These are phyloP conservation scores for Cyclostephanos tholiformis DNA, from an alignment of 108 stramenopile genomes.

Conservation along the genomic window DNA sequence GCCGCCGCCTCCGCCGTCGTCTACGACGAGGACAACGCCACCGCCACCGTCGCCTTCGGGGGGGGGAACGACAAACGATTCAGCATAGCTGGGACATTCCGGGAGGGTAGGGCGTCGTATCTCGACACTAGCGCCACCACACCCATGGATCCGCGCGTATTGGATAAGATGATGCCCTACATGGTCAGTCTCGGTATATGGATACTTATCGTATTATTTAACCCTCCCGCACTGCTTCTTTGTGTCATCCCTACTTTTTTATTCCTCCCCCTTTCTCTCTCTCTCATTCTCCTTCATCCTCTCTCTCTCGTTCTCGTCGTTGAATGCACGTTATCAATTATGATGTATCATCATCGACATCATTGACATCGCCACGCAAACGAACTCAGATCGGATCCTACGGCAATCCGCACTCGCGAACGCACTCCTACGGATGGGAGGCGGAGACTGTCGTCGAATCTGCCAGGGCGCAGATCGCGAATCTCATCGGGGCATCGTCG, in stretches of 20 bases:
- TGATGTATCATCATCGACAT: too few relatives aligned
- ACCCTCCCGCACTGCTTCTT: too few relatives aligned
- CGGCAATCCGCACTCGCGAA: conserved; percentile 98
- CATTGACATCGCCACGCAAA: too few relatives aligned
- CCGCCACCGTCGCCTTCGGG: not conserved
- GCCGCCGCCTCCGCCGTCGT: conserved; percentile 4
- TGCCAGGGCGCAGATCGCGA: conserved; percentile 89
- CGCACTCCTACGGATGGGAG: conserved; percentile 98
- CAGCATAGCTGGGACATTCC: conserved; percentile 70
- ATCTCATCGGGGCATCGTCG: conserved; percentile 85
- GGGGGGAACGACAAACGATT: conserved; percentile 29
- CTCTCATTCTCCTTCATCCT: too few relatives aligned
- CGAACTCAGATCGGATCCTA: conserved; percentile 75
- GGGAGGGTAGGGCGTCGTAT: conserved; percentile 84
- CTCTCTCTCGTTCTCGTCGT: too few relatives aligned
- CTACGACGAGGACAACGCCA: not conserved
- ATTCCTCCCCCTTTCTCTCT: too few relatives aligned
- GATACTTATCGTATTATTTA: not conserved
- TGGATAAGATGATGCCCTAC: conserved; percentile 98
- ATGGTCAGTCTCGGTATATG: conserved; percentile 59
- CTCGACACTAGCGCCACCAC: conserved; percentile 94
- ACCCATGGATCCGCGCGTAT: conserved; percentile 97
- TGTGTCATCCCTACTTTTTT: too few relatives aligned
- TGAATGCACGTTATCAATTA: too few relatives aligned
- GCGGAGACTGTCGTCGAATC: conserved; percentile 90